phyloP scores from a whole-genome alignment of 257 asterid genomes.

The Solanum chiquidenum region DNA sequence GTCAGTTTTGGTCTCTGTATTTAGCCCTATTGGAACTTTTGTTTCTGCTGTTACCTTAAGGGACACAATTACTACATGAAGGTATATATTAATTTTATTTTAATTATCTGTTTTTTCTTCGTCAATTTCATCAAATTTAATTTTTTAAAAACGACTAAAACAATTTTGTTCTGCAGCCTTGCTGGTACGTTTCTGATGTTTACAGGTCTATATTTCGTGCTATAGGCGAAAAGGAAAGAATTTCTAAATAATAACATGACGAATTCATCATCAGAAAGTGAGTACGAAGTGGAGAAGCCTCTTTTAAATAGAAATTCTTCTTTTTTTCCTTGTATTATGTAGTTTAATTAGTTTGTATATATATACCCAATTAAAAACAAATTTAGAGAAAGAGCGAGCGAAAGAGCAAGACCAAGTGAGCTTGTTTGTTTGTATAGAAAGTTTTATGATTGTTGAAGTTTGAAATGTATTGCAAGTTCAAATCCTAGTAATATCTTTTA shows the following conservation, averaged over 20 bases:
- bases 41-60: constrained; percentile 48
- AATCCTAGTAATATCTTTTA: not conserved
- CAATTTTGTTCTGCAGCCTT: constrained; percentile 19
- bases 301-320: constrained; percentile 39
- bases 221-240: constrained; percentile 77
- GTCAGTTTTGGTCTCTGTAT: constrained; percentile 72
- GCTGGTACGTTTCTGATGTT: constrained; percentile 81
- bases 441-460: not conserved
- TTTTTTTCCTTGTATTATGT: not conserved
- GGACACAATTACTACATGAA: constrained; percentile 44
- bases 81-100: constrained; percentile 24
- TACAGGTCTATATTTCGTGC: constrained; percentile 63
- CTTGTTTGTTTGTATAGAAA: not conserved
- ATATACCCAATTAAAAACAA: not conserved
- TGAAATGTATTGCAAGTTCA: not conserved
- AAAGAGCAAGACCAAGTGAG: not conserved
- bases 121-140: not conserved
- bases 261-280: constrained; percentile 11
- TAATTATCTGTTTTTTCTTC: not conserved
- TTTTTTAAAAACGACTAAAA: not conserved
- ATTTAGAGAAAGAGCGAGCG: not conserved
- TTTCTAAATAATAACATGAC: not conserved
- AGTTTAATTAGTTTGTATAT: not conserved
- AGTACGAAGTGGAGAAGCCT: constrained; percentile 61
- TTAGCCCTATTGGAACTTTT: constrained; percentile 73